phyloP scores from a whole-genome alignment of 164 flowering plant genomes.

The Sedum album region DNA sequence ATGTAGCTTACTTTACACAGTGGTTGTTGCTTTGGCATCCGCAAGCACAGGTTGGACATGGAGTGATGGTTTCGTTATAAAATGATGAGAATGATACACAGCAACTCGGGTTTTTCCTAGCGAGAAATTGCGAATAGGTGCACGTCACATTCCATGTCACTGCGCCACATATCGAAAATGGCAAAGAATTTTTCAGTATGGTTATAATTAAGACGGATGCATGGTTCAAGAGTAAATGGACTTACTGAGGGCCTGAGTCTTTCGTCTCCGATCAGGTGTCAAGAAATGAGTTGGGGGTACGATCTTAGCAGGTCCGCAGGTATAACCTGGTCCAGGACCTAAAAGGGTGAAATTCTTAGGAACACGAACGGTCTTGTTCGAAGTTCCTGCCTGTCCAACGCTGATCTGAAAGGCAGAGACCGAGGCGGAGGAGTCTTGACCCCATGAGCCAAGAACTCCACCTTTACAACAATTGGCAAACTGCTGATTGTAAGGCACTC shows the following conservation, averaged over 20 bases:
- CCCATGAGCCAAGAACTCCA: slow-evolving; percentile 65
- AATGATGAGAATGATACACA: slow-evolving; percentile 76
- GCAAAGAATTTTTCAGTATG: neutral
- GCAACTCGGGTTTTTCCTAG: slow-evolving; percentile 59
- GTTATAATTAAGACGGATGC: neutral
- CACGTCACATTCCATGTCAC: slow-evolving; percentile 91
- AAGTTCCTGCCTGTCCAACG: slow-evolving; percentile 68
- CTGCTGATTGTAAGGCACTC: slow-evolving; percentile 64
- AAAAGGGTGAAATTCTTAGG: slow-evolving; percentile 50
- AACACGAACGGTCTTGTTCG: slow-evolving; percentile 49
- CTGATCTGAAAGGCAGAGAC: slow-evolving; percentile 57
- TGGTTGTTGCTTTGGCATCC: slow-evolving; percentile 54
- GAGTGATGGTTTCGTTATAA: slow-evolving; percentile 51
- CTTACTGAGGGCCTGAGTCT: slow-evolving; percentile 76
- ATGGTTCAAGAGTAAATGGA: neutral
- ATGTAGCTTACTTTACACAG: slow-evolving; percentile 49
- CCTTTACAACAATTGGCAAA: slow-evolving; percentile 72
- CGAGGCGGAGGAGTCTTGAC: slow-evolving; percentile 54
- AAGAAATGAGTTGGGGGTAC: slow-evolving; percentile 46
- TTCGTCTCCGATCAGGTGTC: slow-evolving; percentile 45
- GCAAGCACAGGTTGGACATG: slow-evolving; percentile 62
- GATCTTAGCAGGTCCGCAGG: slow-evolving; percentile 60
- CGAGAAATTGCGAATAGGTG: slow-evolving; percentile 67
- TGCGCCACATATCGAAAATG: slow-evolving; percentile 14
- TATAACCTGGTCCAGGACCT: slow-evolving; percentile 76